Base-by-base conservation (phyloP, 495 filamentous ascomycete genomes). In the Stereocaulon alpinum region DNA sequence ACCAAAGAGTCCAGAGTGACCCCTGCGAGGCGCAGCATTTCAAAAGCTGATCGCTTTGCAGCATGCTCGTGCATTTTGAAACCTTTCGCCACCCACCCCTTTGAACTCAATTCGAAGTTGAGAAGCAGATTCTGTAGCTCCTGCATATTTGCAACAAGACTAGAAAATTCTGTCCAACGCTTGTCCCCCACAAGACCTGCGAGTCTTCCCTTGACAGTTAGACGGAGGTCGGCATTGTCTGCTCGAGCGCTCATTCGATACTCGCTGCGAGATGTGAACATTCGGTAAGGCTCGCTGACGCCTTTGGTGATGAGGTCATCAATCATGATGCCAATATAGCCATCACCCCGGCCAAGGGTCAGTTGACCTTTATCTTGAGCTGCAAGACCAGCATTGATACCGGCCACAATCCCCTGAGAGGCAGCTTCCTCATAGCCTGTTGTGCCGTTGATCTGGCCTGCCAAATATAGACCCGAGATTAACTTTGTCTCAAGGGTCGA, bases 261-360 rank as follows among this genome's bases (percentile, higher is more conserved):
- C 71, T 98, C 93, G 73, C 85, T 91, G 58, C 93, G 85, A 18
- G 89, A 89, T 9, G 93, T 97, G 77, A 98, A 98, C 94, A 98
- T 97, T 61, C 93, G 84, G 73, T 98, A 98, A 0, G 93, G 93
- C 72, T 98, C 93, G 10, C 87, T 89, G 14, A 98, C 92, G 48
- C 93, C 93, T 72, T 96, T 97, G 34, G 93, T 98, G 71, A 96
- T 84, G 47, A 98, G 83, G 69, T 98, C 93, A 72, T 98, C 93
- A 69, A 98, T 93, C 93, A 98, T 95, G 73, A 98, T 85, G 55
- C 93, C 93, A 69, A 98, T 96, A 69, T 96, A 98, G 17, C 87
- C 89, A 70, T 97, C 93, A 14, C 86, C 84, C 58, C 93, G 78
- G n/a, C 80, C 82, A 18, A 98, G 76, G 3, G 78, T 79, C 61